phyloP scores from a whole-genome alignment of 1,284 basidiomycete species.

The Melampsora larici-populina region DNA sequence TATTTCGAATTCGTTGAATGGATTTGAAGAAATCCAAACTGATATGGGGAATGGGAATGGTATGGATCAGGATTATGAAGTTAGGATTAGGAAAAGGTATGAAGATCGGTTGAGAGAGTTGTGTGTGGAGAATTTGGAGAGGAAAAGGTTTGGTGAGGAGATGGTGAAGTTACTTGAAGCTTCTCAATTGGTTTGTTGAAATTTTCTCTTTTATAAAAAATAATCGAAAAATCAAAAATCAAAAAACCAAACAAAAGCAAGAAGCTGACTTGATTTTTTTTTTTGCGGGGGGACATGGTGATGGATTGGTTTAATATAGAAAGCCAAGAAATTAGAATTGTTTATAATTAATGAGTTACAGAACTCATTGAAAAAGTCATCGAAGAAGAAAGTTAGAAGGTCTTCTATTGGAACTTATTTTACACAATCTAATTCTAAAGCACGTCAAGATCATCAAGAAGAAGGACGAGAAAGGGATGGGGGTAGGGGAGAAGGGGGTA shows the following conservation, averaged over 20 bases:
- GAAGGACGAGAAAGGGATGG: too few relatives aligned
- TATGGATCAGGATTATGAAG: neutral
- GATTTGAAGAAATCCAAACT: neutral
- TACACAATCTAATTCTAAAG: too few relatives aligned
- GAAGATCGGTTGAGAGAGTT: too few relatives aligned
- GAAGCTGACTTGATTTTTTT: too few relatives aligned
- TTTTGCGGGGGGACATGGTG: too few relatives aligned
- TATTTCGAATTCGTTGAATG: neutral
- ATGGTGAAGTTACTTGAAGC: conserved; percentile 22
- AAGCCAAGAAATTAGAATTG: conserved; percentile 28
- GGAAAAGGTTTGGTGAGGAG: conserved; percentile 19
- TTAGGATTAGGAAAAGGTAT: too few relatives aligned
- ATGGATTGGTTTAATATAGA: conserved; percentile 21
- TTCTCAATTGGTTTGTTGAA: conserved; percentile 21
- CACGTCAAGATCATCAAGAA: too few relatives aligned
- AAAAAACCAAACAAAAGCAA: too few relatives aligned
- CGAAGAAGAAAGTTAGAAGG: neutral
- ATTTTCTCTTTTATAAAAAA: neutral
- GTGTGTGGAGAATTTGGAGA: conserved; percentile 17
- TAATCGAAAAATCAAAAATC: neutral
- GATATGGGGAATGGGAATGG: neutral
- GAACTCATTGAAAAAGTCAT: neutral
- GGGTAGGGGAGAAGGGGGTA: too few relatives aligned
- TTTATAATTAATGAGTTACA: conserved; percentile 28
- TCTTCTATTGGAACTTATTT: too few relatives aligned